These are phyloP conservation scores for Neurospora sublineolata DNA, from an alignment of 495 filamentous ascomycete species.

Conservation along the genomic window DNA sequence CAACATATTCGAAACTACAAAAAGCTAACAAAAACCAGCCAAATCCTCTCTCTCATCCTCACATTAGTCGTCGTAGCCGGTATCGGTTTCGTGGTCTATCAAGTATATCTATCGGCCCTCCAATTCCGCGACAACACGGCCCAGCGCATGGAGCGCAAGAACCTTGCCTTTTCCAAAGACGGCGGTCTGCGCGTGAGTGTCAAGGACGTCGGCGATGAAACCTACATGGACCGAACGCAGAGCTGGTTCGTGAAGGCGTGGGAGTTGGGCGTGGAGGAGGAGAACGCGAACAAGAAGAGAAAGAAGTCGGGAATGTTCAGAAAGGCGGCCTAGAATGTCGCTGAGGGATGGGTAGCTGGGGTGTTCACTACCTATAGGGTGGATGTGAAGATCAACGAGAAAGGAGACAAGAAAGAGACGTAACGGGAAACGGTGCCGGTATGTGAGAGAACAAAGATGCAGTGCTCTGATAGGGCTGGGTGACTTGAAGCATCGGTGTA, in stretches of 20 bases:
- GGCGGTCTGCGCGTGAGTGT: slow-evolving; percentile 67
- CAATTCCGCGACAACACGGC: slow-evolving; percentile 58
- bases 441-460: background rate
- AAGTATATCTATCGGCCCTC: slow-evolving; percentile 57
- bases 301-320: slow-evolving; percentile 8
- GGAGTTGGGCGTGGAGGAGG: slow-evolving; percentile 44
- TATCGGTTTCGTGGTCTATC: slow-evolving; percentile 56
- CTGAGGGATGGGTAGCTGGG: background rate
- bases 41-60: slow-evolving; percentile 62
- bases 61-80: slow-evolving; percentile 52
- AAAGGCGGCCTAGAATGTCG: background rate
- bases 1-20: background rate
- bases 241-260: slow-evolving; percentile 71
- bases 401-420: background rate
- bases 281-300: slow-evolving; percentile 28
- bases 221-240: slow-evolving; percentile 73
- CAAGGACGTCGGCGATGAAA: slow-evolving; percentile 62
- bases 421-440: background rate
- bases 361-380: background rate
- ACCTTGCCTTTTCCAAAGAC: slow-evolving; percentile 71
- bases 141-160: slow-evolving; percentile 70
- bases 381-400: background rate
- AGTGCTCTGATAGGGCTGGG: background rate
- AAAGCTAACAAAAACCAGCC: slow-evolving; percentile 23
- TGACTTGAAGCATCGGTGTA: background rate